These are phyloP conservation scores for Fagopyrum tataricum DNA, from an alignment of 148 eudicot species.

Conservation along the genomic window DNA sequence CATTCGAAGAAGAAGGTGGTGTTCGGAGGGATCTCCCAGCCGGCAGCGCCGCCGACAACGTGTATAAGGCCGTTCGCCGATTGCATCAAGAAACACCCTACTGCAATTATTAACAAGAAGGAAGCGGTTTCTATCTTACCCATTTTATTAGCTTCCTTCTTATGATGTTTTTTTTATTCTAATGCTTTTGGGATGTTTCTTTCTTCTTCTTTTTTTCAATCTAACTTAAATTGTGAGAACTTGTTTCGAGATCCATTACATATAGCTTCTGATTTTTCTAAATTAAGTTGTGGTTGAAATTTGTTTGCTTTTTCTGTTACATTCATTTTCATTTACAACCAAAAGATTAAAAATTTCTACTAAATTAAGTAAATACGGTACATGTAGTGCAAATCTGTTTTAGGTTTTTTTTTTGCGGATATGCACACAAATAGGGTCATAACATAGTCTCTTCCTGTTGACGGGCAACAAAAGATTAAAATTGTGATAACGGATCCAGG, in stretches of 20 bases:
- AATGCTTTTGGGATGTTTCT: not conserved
- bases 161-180: not conserved
- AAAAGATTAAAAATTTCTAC: too few relatives aligned
- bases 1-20: slow-evolving; percentile 34
- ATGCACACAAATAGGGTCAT: too few relatives aligned
- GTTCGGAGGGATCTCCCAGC: slow-evolving; percentile 52
- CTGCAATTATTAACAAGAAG: slow-evolving; percentile 6
- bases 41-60: slow-evolving; percentile 41
- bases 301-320: not conserved
- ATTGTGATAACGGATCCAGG: too few relatives aligned
- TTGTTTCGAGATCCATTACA: not conserved
- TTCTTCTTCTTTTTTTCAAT: not conserved
- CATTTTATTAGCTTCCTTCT: slow-evolving; percentile 11
- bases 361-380: too few relatives aligned
- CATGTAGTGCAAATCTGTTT: too few relatives aligned
- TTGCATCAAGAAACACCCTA: slow-evolving; percentile 24
- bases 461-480: too few relatives aligned
- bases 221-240: not conserved
- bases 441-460: too few relatives aligned
- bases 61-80: slow-evolving; percentile 32
- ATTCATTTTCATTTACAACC: not conserved
- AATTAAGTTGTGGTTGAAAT: not conserved
- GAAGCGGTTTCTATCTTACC: slow-evolving; percentile 8
- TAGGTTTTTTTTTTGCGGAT: too few relatives aligned
- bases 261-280: slow-evolving; percentile 4